Evolutionary conservation across 352 stramenopile genomes (phyloP), one percentile per base, ranked within the genome.

Genomic region (Pythium guiyangense): DNA sequence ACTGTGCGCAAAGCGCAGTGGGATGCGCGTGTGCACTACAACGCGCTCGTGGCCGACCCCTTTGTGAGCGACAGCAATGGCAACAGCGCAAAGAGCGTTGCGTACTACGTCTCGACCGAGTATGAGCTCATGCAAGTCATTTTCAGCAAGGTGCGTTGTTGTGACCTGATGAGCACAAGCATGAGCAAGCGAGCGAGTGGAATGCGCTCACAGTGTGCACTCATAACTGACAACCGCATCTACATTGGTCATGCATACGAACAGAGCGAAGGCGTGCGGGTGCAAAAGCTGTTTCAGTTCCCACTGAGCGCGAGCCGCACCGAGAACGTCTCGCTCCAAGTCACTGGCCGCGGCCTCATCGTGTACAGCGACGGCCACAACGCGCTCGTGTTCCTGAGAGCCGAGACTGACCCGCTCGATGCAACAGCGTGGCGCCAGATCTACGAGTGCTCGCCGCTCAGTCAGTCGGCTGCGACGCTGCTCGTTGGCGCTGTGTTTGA

Each of bases 1-100:
- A 86, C 66, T 52, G 61, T 83, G 58, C 72, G 76, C 57, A 91
- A 90, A 52, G 74, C 83, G 37, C 78, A 91, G 26, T 92, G 84
- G 84, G 73, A 91, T 31, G 68, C 79, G 15, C 79, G 82, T n/a
- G 69, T 86, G 49, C 73, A 80, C 54, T 64, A 87, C 69, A 92
- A 94, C 60, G 71, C 67, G 9, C 66, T 94, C 37, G 58, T 64
- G 4, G 50, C 60, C 0, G 82, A 92, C 54, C 78, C 81, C 17
- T 90, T 90, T 56, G 56, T 72, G 44, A 69, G 70, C 51, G 64
- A 70, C 9, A 22, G 71, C 51, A 27, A 27, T 53, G 65, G 63
- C 6, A 52, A 39, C 12, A 55, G 46, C 2, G 27, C 49, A 4
- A 62, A 63, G 8, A 74, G 55, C 53, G 71, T 88, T 17, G 75